A percentile compares a stretch with the other conserved stretches of the same genome.
These are phyloP conservation scores for Pseudevernia furfuracea DNA, from an alignment of 495 filamentous ascomycete species.

Conservation along the genomic window DNA sequence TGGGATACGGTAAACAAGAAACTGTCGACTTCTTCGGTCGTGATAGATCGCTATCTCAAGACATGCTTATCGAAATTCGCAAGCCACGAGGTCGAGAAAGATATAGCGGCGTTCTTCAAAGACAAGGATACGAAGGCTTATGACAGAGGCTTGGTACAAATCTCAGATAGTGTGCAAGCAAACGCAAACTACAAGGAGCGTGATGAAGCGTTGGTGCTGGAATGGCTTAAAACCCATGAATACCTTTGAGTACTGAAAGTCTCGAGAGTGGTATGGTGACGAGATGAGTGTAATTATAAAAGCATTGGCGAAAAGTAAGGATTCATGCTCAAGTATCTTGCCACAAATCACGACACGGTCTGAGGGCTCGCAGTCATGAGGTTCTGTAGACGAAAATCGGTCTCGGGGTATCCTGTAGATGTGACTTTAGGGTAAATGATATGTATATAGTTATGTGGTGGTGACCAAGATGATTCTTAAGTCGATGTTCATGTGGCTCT, in stretches of 20 bases:
- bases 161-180: conserved; percentile 69
- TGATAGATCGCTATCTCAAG: conserved; percentile 80
- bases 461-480: background rate
- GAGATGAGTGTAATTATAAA: background rate
- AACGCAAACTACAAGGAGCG: conserved; percentile 70
- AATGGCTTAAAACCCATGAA: conserved; percentile 61
- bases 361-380: background rate
- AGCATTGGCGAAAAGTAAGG: background rate
- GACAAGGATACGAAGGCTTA: conserved; percentile 73
- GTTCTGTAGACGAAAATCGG: background rate
- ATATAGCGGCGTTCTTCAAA: conserved; percentile 78
- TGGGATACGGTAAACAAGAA: conserved; percentile 62
- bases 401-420: background rate
- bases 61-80: conserved; percentile 70
- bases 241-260: conserved; percentile 35
- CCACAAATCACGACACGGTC: background rate
- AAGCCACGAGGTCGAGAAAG: conserved; percentile 55
- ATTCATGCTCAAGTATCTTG: background rate
- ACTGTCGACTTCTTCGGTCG: conserved; percentile 71
- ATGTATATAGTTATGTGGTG: background rate
- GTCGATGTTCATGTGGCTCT: background rate
- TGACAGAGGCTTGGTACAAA: conserved; percentile 68
- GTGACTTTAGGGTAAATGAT: background rate
- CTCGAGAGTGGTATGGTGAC: background rate
- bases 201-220: conserved; percentile 57